Evolutionary conservation across 1,139 yeast genomes (phyloP), one percentile per base, ranked within the genome.

Genomic region (Candida albicans): DNA sequence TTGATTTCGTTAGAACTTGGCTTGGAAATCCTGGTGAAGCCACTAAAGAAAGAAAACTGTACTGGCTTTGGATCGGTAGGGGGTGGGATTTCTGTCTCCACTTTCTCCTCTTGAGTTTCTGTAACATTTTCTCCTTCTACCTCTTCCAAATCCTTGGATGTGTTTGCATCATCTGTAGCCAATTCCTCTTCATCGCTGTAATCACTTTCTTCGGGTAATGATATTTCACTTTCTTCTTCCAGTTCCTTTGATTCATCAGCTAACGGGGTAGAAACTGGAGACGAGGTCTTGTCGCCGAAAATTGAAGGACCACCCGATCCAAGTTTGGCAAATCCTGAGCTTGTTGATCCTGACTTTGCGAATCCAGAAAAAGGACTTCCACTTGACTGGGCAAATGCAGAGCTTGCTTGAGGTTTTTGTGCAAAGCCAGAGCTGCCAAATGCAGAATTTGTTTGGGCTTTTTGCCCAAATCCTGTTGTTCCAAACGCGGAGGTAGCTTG

Each of bases 11-110:
- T 38, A 8, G 37, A 18, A n/a, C 31, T 29, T 14, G 37, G 26
- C 22, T 36, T 28, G 8, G 13, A 14, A 5, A 40, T 34, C 8
- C 14, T 39, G 8, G 47, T 42, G 18, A 50, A 37, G 11, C 56
- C 58, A 36, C 47, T 54, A 37, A 45, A 51, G 2, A 39, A 37
- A 11, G 49, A 38, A 33, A 53, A 51, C 15, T 51, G 45, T 9
- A 43, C 48, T 22, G 52, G 52, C 29, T 35, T 40, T 22, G 52
- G 52, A 29, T 35, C 39, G 8, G 34, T 34, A 33, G 42, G 5
- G 22, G 22, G 22, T 18, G 3, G 22, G 22, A 18, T n/a, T n/a
- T n/a, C n/a, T n/a, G n/a, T n/a, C n/a, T n/a, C n/a, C n/a, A n/a
- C n/a, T n/a, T n/a, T n/a, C n/a, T n/a, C n/a, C n/a, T n/a, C n/a